Percentiles rank a stretch among this genome's conserved stretches.
Evolutionary conservation across 305 asterid species (phyloP).

Genomic region (Coffea humblotiana): DNA sequence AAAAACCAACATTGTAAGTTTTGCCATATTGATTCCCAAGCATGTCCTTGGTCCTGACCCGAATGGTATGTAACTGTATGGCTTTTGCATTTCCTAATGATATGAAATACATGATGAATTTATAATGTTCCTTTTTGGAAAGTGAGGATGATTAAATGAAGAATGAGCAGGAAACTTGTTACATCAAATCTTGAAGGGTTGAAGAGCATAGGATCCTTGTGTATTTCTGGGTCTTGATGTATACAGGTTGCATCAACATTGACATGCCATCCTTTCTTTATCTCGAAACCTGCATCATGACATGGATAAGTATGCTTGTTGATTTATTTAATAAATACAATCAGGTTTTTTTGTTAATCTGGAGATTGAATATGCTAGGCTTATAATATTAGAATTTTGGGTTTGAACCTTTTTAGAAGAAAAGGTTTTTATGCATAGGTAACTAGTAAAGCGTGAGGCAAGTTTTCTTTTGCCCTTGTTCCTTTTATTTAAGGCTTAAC

Average conservation of each 20-base stretch:
- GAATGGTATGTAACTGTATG: constrained; percentile 58
- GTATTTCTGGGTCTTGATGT: constrained; percentile 50
- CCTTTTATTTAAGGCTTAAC: background rate
- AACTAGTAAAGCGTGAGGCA: background rate
- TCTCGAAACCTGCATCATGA: constrained; percentile 40
- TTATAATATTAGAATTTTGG: background rate
- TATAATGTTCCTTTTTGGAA: background rate
- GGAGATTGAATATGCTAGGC: background rate
- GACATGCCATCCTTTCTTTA: constrained; percentile 67
- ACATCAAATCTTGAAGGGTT: constrained; percentile 66
- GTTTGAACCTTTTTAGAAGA: background rate
- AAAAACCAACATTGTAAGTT: constrained; percentile 54
- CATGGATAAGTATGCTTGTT: background rate
- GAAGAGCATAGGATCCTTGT: constrained; percentile 47
- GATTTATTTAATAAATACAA: background rate
- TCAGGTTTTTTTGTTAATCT: background rate
- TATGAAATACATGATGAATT: background rate
- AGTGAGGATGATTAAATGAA: background rate
- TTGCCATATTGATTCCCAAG: constrained; percentile 61
- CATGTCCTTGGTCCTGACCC: constrained; percentile 64
- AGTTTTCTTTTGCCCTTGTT: background rate
- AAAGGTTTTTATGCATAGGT: background rate
- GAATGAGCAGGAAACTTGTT: constrained; percentile 9
- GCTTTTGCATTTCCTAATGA: constrained; percentile 54
- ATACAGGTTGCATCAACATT: constrained; percentile 55